Conservation (phyloP, 1,284 basidiomycete species). For the Takashimella koratensis region DNA sequence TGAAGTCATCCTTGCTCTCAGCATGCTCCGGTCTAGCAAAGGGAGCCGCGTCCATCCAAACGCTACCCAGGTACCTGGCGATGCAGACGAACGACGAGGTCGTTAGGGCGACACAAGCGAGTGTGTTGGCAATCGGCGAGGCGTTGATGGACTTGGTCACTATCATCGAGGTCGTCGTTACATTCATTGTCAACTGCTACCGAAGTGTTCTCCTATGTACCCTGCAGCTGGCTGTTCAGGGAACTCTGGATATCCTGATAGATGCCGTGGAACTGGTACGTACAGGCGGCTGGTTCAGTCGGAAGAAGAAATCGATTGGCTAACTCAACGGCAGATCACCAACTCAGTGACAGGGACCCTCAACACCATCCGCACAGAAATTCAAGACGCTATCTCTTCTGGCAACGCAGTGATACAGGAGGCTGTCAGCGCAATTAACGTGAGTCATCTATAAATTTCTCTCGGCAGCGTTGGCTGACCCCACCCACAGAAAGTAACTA, state of each 20-base stretch:
- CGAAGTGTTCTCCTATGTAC: constrained; percentile 88
- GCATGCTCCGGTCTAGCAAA: constrained; percentile 78
- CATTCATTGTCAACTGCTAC: constrained; percentile 88
- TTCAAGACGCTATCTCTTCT: constrained; percentile 65
- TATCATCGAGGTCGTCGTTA: constrained; percentile 77
- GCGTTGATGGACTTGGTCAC: constrained; percentile 65
- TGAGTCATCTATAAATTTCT: constrained; percentile 12
- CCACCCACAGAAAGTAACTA: constrained; percentile 55
- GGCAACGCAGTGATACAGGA: constrained; percentile 67
- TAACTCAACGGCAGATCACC: constrained; percentile 58
- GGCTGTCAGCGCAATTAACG: constrained; percentile 65
- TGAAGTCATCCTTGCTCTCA: constrained; percentile 67
- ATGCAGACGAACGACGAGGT: constrained; percentile 76
- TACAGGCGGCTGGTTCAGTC: too few relatives aligned
- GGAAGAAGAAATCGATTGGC: background rate
- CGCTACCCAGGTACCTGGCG: constrained; percentile 82
- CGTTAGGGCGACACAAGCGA: constrained; percentile 68
- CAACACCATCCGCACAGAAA: constrained; percentile 58
- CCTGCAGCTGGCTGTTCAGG: constrained; percentile 80
- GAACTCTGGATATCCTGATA: constrained; percentile 74
- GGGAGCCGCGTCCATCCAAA: constrained; percentile 74
- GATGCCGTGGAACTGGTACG: constrained; percentile 72
- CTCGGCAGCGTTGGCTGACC: background rate
- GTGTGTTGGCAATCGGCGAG: constrained; percentile 69
- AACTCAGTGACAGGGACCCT: constrained; percentile 62